A percentile compares a stretch with the other conserved stretches of the same genome.
Conservation (phyloP, 2,329 filamentous ascomycete genomes). For the Colletotrichum destructivum region DNA sequence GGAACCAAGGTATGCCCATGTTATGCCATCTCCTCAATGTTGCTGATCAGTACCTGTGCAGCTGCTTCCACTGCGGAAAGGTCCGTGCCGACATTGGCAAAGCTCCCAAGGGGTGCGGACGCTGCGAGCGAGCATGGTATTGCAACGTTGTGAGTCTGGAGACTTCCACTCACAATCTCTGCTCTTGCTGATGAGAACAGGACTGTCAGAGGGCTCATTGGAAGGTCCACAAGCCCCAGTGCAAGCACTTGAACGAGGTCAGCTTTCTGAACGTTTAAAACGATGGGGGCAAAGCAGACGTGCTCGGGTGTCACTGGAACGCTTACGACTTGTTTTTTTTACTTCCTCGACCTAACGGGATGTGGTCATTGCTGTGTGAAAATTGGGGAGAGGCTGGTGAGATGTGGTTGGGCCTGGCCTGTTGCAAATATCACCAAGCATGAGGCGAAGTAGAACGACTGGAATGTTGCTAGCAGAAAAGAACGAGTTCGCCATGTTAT, state of each 20-base stretch:
- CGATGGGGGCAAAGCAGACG: neutral
- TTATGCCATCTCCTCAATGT: neutral
- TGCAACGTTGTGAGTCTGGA: constrained; percentile 40
- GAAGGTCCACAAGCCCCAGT: constrained; percentile 3
- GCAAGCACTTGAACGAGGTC: neutral
- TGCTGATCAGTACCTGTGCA: constrained; percentile 1
- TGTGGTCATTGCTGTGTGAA: too few relatives aligned
- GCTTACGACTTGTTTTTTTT: neutral
- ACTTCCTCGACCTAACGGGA: neutral
- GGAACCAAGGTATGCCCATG: constrained; percentile 37
- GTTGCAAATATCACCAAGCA: neutral
- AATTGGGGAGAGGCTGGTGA: too few relatives aligned
- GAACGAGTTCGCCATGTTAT: too few relatives aligned
- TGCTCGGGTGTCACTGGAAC: neutral
- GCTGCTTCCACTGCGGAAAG: constrained; percentile 47
- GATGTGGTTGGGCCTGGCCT: neutral
- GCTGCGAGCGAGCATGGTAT: constrained; percentile 42
- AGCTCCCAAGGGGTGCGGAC: constrained; percentile 27
- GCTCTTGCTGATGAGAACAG: neutral
- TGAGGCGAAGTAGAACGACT: neutral
- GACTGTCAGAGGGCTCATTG: constrained; percentile 25
- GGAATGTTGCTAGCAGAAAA: neutral
- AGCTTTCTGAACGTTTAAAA: neutral
- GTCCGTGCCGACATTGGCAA: constrained; percentile 38
- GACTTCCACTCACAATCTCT: neutral